A percentile compares a stretch with the other conserved stretches of the same genome.
Conservation (phyloP, 2,329 filamentous ascomycete species). For the Penicillium janthinellum region DNA sequence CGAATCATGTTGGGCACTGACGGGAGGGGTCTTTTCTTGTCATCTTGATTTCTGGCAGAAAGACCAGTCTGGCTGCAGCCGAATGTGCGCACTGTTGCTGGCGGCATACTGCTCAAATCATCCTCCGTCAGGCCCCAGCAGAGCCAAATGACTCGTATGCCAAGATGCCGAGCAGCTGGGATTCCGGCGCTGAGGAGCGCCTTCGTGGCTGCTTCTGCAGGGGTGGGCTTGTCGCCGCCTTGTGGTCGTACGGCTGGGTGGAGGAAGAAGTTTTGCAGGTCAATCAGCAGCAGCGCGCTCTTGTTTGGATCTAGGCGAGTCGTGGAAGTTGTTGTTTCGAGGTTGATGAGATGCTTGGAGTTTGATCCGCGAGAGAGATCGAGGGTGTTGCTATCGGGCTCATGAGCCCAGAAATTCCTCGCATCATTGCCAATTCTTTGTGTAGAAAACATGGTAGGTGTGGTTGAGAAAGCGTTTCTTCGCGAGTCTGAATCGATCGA, state of each 20-base stretch:
- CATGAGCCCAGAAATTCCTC: neutral
- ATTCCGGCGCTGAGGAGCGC: constrained; percentile 48
- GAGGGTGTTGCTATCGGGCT: neutral
- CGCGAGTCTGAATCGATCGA: too few relatives aligned
- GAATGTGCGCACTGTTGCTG: constrained; percentile 53
- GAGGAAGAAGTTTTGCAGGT: constrained; percentile 59
- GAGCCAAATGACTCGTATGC: constrained; percentile 55
- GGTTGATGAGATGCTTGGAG: neutral
- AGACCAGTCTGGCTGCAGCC: constrained; percentile 14
- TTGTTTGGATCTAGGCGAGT: constrained; percentile 45
- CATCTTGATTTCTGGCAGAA: neutral
- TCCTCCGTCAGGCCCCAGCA: constrained; percentile 61
- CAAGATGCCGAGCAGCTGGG: constrained; percentile 53
- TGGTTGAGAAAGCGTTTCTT: neutral
- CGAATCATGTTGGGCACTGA: constrained; percentile 29
- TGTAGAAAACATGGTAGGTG: neutral
- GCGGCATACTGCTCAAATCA: constrained; percentile 55
- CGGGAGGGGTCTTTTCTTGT: neutral
- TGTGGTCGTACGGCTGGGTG: constrained; percentile 43
- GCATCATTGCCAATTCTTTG: neutral
- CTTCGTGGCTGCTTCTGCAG: constrained; percentile 46
- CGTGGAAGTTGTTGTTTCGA: constrained; percentile 28
- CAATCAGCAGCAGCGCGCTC: constrained; percentile 54
- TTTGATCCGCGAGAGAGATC: constrained; percentile 1
- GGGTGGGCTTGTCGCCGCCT: constrained; percentile 33